phyloP scores from a whole-genome alignment of 495 filamentous ascomycete species.

The Penicillium bovifimosum region DNA sequence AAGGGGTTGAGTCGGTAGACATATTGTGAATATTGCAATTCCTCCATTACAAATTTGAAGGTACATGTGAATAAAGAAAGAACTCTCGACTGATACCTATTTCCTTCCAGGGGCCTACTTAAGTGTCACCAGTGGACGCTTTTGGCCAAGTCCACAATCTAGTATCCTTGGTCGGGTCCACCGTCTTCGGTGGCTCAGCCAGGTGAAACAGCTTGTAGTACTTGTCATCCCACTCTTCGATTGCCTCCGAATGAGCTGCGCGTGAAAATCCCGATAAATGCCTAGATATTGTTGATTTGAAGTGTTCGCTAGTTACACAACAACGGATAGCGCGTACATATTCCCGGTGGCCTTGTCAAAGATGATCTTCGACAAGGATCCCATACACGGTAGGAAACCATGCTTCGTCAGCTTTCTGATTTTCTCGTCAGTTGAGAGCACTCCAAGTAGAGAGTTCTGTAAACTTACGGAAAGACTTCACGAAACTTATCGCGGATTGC shows the following conservation, averaged over 20 bases:
- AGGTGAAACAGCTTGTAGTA: constrained; percentile 4
- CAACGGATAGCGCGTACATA: neutral
- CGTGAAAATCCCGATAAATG: constrained; percentile 4
- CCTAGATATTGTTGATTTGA: neutral
- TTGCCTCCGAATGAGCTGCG: neutral
- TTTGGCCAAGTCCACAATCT: constrained; percentile 1
- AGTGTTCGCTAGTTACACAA: neutral
- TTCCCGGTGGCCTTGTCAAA: neutral
- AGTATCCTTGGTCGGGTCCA: neutral
- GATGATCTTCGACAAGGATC: neutral
- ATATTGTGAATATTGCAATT: too few relatives aligned
- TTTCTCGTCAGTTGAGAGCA: neutral
- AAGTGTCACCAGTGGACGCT: too few relatives aligned
- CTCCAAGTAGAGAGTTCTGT: neutral
- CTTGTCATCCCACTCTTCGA: constrained; percentile 3
- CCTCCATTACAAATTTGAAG: too few relatives aligned
- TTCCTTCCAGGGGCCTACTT: too few relatives aligned
- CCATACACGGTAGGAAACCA: neutral
- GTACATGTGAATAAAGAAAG: too few relatives aligned
- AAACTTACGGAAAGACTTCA: neutral
- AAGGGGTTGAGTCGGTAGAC: too few relatives aligned
- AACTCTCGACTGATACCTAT: too few relatives aligned
- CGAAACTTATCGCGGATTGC: constrained; percentile 6
- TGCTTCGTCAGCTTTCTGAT: neutral
- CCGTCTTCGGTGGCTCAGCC: constrained; percentile 2